Conservation (phyloP, 177 flowering plant species). For the Vitis hybrid region DNA sequence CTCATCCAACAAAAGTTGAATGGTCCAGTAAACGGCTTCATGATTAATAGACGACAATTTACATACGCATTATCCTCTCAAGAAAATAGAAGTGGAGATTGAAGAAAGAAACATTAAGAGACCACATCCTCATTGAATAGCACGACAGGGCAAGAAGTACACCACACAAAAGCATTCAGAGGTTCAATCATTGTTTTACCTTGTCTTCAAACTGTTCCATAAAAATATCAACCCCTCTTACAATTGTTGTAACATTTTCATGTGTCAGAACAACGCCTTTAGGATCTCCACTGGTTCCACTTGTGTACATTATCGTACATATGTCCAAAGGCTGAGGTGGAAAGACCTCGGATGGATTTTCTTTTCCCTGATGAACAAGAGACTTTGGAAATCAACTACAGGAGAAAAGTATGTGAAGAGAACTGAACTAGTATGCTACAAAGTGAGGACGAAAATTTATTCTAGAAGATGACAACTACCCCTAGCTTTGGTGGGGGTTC, state of each 20-base stretch:
- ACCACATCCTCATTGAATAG: too few species aligned
- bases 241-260: conserved; percentile 49
- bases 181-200: conserved; percentile 30
- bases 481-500: too few species aligned
- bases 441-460: not conserved
- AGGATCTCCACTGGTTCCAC: conserved; percentile 97
- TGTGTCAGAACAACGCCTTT: conserved; percentile 93
- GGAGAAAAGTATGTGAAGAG: not conserved
- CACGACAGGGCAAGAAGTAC: too few species aligned
- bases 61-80: too few species aligned
- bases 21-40: too few species aligned
- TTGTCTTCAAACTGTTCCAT: conserved; percentile 93
- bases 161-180: not conserved
- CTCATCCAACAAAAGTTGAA: too few species aligned
- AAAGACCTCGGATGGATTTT: conserved; percentile 43
- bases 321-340: conserved; percentile 60
- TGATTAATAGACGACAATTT: too few species aligned
- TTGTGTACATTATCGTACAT: conserved; percentile 95
- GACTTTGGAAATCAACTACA: conserved; percentile 3
- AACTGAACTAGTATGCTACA: not conserved
- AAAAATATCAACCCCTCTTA: conserved; percentile 69
- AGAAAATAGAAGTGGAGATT: too few species aligned
- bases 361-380: conserved; percentile 57
- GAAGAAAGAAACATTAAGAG: too few species aligned
- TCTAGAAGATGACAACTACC: too few species aligned